Evolutionary conservation across 768 basidiomycete species (phyloP).

Genomic region (Lactarius sp.): DNA sequence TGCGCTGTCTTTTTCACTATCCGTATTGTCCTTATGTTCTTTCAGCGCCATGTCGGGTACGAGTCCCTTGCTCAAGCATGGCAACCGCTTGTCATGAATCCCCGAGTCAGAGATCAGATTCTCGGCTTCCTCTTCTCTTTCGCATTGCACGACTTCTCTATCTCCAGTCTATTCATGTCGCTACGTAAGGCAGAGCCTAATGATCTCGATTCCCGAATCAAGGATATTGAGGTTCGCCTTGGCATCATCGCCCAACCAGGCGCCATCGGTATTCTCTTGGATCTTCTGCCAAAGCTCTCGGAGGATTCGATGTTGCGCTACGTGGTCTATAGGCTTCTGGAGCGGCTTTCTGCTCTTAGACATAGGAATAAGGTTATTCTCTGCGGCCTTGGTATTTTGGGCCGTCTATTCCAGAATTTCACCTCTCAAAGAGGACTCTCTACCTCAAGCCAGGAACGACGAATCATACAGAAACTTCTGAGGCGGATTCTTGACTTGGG

Average conservation of each 20-base stretch:
- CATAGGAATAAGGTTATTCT: slow-evolving; percentile 71
- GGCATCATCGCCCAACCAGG: slow-evolving; percentile 53
- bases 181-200: slow-evolving; percentile 40
- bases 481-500: slow-evolving; percentile 73
- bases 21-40: slow-evolving; percentile 2
- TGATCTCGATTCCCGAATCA: slow-evolving; percentile 42
- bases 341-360: slow-evolving; percentile 51
- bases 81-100: slow-evolving; percentile 44
- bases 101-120: slow-evolving; percentile 46
- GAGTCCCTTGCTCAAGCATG: slow-evolving; percentile 58
- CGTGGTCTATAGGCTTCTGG: slow-evolving; percentile 55
- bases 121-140: slow-evolving; percentile 67
- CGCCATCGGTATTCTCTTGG: slow-evolving; percentile 58
- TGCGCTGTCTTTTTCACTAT: slow-evolving; percentile 33
- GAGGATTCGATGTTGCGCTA: slow-evolving; percentile 44
- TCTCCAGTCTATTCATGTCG: slow-evolving; percentile 50
- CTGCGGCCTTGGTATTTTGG: slow-evolving; percentile 52
- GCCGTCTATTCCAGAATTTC: slow-evolving; percentile 49
- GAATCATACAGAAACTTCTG: slow-evolving; percentile 56
- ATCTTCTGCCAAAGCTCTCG: slow-evolving; percentile 36
- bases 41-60: slow-evolving; percentile 58
- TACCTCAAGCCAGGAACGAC: slow-evolving; percentile 46
- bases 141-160: slow-evolving; percentile 57
- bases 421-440: slow-evolving; percentile 29
- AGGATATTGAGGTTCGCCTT: slow-evolving; percentile 38